These are phyloP conservation scores for Bretziella fagacearum DNA, from an alignment of 2,329 filamentous ascomycete species.

Conservation along the genomic window DNA sequence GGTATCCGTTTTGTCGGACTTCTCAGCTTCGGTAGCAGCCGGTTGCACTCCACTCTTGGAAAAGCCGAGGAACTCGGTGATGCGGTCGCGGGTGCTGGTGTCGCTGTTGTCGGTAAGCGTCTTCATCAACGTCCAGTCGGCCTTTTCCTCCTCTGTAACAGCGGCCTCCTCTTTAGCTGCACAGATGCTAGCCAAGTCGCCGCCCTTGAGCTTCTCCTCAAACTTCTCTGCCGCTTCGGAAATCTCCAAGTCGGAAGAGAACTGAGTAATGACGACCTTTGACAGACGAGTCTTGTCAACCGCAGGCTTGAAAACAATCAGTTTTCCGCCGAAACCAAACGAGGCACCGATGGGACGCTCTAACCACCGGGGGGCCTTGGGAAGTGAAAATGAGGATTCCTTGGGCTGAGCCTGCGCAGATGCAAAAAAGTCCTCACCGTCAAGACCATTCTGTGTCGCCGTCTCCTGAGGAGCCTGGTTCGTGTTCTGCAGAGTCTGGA, in stretches of 20 bases:
- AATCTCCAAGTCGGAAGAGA: constrained; percentile 72
- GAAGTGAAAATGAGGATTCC: constrained; percentile 71
- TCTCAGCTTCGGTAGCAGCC: constrained; percentile 22
- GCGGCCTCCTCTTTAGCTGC: constrained; percentile 59
- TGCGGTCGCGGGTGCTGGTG: constrained; percentile 59
- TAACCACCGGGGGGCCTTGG: constrained; percentile 78
- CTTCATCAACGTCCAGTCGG: constrained; percentile 89
- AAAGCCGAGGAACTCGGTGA: constrained; percentile 85
- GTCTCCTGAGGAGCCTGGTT: constrained; percentile 57
- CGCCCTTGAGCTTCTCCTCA: constrained; percentile 61
- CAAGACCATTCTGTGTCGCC: constrained; percentile 49
- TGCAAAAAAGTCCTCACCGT: constrained; percentile 92
- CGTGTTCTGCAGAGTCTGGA: constrained; percentile 90
- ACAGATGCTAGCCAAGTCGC: constrained; percentile 64
- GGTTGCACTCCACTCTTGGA: constrained; percentile 30
- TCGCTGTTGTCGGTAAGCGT: constrained; percentile 53
- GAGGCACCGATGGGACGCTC: constrained; percentile 70
- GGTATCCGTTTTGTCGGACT: constrained; percentile 20
- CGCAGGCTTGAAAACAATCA: constrained; percentile 49
- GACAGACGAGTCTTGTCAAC: constrained; percentile 52
- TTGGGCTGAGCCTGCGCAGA: constrained; percentile 86
- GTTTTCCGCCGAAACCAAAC: constrained; percentile 90
- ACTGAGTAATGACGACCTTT: constrained; percentile 69
- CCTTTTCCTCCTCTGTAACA: constrained; percentile 77
- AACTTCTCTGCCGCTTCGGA: constrained; percentile 75